These are phyloP conservation scores for Trichoderma asperellum DNA, from an alignment of 2,329 filamentous ascomycete genomes.

Conservation along the genomic window DNA sequence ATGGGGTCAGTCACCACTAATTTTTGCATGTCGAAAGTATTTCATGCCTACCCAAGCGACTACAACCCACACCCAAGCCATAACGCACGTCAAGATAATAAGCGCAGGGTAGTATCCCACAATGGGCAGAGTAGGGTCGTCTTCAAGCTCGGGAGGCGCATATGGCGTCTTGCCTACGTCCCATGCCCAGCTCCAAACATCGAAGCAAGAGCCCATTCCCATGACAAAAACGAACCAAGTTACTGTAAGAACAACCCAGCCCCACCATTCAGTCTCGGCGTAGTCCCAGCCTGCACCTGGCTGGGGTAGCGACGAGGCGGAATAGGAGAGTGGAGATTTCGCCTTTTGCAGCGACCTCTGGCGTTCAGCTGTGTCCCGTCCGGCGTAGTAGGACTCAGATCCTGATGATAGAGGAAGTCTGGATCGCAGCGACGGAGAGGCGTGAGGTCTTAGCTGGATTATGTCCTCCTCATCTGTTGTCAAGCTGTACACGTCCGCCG, in stretches of 20 bases:
- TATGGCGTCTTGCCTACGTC: constrained; percentile 96
- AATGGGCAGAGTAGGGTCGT: constrained; percentile 92
- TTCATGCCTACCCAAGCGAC: constrained; percentile 99
- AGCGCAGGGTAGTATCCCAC: constrained; percentile 96
- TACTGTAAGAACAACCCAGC: constrained; percentile 86
- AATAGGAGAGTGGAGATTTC: constrained; percentile 64
- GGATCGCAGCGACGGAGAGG: constrained; percentile 49
- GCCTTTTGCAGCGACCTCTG: constrained; percentile 56
- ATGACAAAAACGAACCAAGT: constrained; percentile 97
- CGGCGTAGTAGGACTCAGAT: constrained; percentile 65
- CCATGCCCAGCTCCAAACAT: constrained; percentile 98
- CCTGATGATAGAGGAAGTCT: constrained; percentile 56
- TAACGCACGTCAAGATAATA: constrained; percentile 89
- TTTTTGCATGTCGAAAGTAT: constrained; percentile 97
- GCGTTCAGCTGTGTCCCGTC: constrained; percentile 48
- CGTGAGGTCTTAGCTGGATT: constrained; percentile 61
- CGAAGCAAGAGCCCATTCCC: constrained; percentile 94
- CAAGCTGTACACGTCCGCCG: constrained; percentile 51
- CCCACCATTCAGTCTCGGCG: constrained; percentile 95
- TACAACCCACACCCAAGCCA: constrained; percentile 99
- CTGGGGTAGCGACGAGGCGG: constrained; percentile 52
- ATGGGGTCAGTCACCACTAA: constrained; percentile 60
- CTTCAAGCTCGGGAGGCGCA: constrained; percentile 90
- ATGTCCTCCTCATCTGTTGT: constrained; percentile 85
- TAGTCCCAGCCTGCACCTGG: constrained; percentile 78